These are phyloP conservation scores for Penicillium sp. DNA, from an alignment of 2,329 filamentous ascomycete genomes.

Conservation along the genomic window DNA sequence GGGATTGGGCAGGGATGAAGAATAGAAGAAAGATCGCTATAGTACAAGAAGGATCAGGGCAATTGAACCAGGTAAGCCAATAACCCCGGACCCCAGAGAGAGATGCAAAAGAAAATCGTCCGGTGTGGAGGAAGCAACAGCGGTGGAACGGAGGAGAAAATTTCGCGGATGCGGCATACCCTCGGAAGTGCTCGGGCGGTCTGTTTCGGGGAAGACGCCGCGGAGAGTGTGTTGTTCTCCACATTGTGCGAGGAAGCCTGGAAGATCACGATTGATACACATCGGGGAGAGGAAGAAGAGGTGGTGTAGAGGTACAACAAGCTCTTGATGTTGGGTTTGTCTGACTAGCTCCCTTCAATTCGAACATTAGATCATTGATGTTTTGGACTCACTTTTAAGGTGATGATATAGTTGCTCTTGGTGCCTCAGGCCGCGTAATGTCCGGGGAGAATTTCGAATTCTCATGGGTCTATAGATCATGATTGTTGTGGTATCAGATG, in stretches of 20 bases:
- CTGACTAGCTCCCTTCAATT: neutral
- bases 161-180: slow-evolving; percentile 46
- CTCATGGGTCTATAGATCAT: too few relatives aligned
- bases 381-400: neutral
- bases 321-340: neutral
- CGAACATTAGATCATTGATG: neutral
- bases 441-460: neutral
- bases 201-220: slow-evolving; percentile 29
- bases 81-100: slow-evolving; percentile 39
- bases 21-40: slow-evolving; percentile 32
- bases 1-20: slow-evolving; percentile 20
- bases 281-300: neutral
- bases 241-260: neutral
- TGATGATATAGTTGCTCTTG: neutral
- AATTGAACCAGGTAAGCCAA: slow-evolving; percentile 36
- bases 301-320: too few relatives aligned
- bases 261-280: too few relatives aligned
- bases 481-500: too few relatives aligned
- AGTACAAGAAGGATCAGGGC: slow-evolving; percentile 33
- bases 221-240: slow-evolving; percentile 24
- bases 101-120: slow-evolving; percentile 28
- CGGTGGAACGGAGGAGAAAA: slow-evolving; percentile 42
- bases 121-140: slow-evolving; percentile 22
- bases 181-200: slow-evolving; percentile 44
- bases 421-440: slow-evolving; percentile 1